Conservation (phyloP, 495 filamentous ascomycete genomes). For the Aspergillus incahuasiensis region DNA sequence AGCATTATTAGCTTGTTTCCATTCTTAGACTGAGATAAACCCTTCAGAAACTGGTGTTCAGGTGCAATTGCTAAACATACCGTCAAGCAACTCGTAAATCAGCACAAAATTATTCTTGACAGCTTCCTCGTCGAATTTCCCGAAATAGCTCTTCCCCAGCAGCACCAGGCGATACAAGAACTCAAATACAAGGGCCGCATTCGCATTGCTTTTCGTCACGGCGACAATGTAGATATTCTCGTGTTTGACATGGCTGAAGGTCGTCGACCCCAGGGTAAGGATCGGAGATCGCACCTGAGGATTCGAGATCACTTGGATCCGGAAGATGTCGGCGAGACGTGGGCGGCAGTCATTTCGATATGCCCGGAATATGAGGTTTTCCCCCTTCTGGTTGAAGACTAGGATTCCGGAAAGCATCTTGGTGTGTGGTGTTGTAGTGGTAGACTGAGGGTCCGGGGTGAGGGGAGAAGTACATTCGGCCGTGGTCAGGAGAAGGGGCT, state of each 20-base stretch:
- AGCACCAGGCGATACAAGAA: constrained; percentile 90
- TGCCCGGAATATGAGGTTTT: constrained; percentile 98
- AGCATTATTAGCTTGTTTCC: neutral
- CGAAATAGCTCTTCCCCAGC: constrained; percentile 94
- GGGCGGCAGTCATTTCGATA: constrained; percentile 97
- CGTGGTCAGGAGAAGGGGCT: neutral
- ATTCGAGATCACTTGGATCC: constrained; percentile 99
- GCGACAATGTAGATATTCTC: constrained; percentile 99
- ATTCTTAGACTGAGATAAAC: too few relatives aligned
- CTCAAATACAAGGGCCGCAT: constrained; percentile 97
- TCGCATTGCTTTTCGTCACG: constrained; percentile 98
- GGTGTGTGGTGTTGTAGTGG: constrained; percentile 15
- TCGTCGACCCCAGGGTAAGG: constrained; percentile 93
- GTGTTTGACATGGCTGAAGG: constrained; percentile 98
- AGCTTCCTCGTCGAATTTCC: constrained; percentile 98
- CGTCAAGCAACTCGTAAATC: constrained; percentile 96
- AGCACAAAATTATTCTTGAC: constrained; percentile 99
- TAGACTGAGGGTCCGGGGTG: constrained; percentile 17
- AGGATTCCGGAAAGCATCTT: constrained; percentile 94
- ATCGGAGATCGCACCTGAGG: constrained; percentile 96
- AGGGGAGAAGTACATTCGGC: constrained; percentile 2
- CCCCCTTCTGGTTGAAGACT: constrained; percentile 98
- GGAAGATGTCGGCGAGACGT: constrained; percentile 96
- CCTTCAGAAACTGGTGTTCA: too few relatives aligned
- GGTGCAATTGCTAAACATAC: too few relatives aligned